A percentile compares a stretch with the other conserved stretches of the same genome.
phyloP scores from a whole-genome alignment of 2,329 filamentous ascomycete species.

The Fusarium sp. region DNA sequence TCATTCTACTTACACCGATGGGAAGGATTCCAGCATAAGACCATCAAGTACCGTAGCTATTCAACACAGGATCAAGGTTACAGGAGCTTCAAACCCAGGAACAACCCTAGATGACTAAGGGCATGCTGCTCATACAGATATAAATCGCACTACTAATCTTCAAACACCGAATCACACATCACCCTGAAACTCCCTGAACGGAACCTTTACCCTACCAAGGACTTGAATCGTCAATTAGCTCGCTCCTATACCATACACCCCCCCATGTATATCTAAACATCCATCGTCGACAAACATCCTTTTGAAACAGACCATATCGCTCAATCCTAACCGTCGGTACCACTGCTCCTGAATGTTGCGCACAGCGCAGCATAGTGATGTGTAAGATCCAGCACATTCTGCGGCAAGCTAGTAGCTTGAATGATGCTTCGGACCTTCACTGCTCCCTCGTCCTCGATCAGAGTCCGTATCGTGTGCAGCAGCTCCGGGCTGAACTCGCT shows the following conservation, averaged over 20 bases:
- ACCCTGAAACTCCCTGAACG: conserved; percentile 1
- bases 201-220: conserved; percentile 30
- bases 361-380: conserved; percentile 97
- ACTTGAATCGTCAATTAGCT: conserved; percentile 29
- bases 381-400: conserved; percentile 92
- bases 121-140: background rate
- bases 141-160: background rate
- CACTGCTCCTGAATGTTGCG: conserved; percentile 93
- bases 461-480: conserved; percentile 85
- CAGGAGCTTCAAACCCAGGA: background rate
- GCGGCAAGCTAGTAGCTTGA: conserved; percentile 92
- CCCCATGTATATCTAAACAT: conserved; percentile 28
- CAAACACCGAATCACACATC: background rate
- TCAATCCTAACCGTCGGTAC: conserved; percentile 77
- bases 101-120: background rate
- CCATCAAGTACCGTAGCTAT: background rate
- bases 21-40: background rate
- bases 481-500: conserved; percentile 97
- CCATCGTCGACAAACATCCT: conserved; percentile 4
- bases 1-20: background rate
- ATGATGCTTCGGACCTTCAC: conserved; percentile 98
- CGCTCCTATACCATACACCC: conserved; percentile 19
- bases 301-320: conserved; percentile 11
- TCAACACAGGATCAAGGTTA: background rate
- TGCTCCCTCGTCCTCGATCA: conserved; percentile 97